Base-by-base conservation (phyloP, 2,329 filamentous ascomycete species). In the Neurospora sp. region DNA sequence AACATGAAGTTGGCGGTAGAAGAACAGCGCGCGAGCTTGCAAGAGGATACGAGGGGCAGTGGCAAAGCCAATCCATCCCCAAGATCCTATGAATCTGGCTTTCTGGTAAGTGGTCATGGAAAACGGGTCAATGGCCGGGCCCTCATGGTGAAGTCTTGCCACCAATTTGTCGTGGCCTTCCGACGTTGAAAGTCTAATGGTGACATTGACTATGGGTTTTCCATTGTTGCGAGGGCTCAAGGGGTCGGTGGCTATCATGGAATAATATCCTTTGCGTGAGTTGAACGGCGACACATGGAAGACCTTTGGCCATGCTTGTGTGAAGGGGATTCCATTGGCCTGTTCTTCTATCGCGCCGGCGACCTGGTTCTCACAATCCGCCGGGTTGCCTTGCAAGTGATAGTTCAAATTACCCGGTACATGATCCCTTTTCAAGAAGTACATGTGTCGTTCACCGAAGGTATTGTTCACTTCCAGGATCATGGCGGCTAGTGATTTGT, bases 271-370 rank as follows among this genome's bases (percentile, higher is more conserved):
- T 68, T 85, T 84, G 38, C 85, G 82, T 6, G 85, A 87, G 76
- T 91, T 93, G 82, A 93, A 93, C 0, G 89, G 89, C 1, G 90
- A 93, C 19, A 92, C 89, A 75, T 92, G 91, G 73, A 93, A 92
- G 73, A 92, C 90, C 74, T 94, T 93, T 6, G 81, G 78, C 87
- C 88, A 91, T 0, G 80, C 80, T 23, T 84, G 81, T 17, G 79
- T 83, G 75, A 89, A 84, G 4, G 77, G 73, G 19, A 68, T 69
- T 8, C 67, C 40, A 8, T 67, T 33, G 23, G 5, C 4, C 33
- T 8, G 3, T 10, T 6, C 68, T 19, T 67, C 28, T 23, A 17
- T 19, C 57, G 23, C 36, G 43, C 43, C 70, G 11, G 41, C 40
- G 39, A 69, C 36, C 66, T 39, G 65, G 4, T 46, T 66, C 11